Percentiles rank a stretch among this genome's conserved stretches.
Evolutionary conservation across 176 grass and related monocot genomes (phyloP).

Genomic region (Carex scoparia): DNA sequence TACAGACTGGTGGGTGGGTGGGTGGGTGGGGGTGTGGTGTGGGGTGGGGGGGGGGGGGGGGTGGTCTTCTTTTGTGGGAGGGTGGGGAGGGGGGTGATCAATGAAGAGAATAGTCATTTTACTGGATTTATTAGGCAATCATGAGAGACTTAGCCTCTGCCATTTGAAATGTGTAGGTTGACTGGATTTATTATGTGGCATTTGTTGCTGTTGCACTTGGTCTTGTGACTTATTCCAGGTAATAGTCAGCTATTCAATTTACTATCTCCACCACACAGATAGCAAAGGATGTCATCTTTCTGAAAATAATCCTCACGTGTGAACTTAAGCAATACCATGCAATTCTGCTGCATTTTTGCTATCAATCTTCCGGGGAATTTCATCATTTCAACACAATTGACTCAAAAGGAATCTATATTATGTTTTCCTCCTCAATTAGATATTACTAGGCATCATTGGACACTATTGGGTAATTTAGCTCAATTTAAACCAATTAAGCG

Average conservation of each 20-base stretch:
- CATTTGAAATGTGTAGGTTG: constrained; percentile 43
- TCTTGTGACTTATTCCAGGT: constrained; percentile 55
- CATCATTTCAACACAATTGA: not conserved
- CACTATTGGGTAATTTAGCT: not conserved
- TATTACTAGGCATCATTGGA: not conserved
- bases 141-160: not conserved
- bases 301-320: not conserved
- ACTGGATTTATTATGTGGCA: constrained; percentile 73
- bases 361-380: not conserved
- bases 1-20: not conserved
- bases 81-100: too few relatives aligned
- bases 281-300: not conserved
- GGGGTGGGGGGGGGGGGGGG: not conserved
- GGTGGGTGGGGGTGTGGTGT: too few relatives aligned
- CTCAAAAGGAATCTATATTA: not conserved
- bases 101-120: too few relatives aligned
- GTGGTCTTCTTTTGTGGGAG: too few relatives aligned
- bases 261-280: not conserved
- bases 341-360: not conserved
- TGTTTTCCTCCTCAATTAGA: not conserved
- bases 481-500: not conserved
- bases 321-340: constrained; percentile 9
- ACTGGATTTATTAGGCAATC: too few relatives aligned
- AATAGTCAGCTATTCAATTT: not conserved
- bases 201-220: constrained; percentile 55